phyloP scores from a whole-genome alignment of 768 basidiomycete genomes.

The Lactarius tabidus region DNA sequence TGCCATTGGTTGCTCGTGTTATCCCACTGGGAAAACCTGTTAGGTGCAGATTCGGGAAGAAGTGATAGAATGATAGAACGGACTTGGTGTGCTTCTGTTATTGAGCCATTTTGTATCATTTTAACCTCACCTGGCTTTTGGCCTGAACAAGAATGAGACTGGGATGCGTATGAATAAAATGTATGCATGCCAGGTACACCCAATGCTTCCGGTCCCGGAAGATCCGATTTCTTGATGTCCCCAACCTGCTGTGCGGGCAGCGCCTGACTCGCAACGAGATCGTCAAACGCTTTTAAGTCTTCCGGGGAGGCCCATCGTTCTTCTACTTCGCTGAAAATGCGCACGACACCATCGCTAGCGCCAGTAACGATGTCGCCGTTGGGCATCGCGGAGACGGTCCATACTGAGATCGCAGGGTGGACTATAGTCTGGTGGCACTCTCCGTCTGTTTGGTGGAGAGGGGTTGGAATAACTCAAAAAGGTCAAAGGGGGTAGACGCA shows the following conservation, averaged over 20 bases:
- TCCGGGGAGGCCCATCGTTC: conserved; percentile 68
- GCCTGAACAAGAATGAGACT: conserved; percentile 42
- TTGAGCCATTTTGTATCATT: conserved; percentile 77
- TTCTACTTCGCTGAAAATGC: conserved; percentile 75
- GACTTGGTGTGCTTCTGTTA: conserved; percentile 90
- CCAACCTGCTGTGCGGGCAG: conserved; percentile 81
- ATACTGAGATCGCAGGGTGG: conserved; percentile 96
- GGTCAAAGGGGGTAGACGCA: conserved; percentile 33
- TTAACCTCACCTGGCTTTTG: conserved; percentile 90
- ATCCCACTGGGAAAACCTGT: conserved; percentile 65
- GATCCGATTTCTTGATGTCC: conserved; percentile 87
- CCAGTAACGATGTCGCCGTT: conserved; percentile 93
- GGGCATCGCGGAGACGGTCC: conserved; percentile 84
- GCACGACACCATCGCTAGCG: conserved; percentile 80
- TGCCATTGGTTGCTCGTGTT: conserved; percentile 65
- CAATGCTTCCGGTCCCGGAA: conserved; percentile 84
- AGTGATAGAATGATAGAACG: conserved; percentile 21
- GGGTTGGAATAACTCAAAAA: conserved; percentile 1
- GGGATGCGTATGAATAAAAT: background rate
- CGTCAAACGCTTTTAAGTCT: conserved; percentile 67
- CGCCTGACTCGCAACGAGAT: conserved; percentile 69
- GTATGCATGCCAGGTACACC: conserved; percentile 53
- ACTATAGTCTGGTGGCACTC: conserved; percentile 85
- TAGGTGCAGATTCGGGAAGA: background rate
- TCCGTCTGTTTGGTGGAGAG: conserved; percentile 51